A percentile compares a stretch with the other conserved stretches of the same genome.
Evolutionary conservation across 1,139 yeast species (phyloP).

Genomic region (Blastobotrys raffinosifermentans): DNA sequence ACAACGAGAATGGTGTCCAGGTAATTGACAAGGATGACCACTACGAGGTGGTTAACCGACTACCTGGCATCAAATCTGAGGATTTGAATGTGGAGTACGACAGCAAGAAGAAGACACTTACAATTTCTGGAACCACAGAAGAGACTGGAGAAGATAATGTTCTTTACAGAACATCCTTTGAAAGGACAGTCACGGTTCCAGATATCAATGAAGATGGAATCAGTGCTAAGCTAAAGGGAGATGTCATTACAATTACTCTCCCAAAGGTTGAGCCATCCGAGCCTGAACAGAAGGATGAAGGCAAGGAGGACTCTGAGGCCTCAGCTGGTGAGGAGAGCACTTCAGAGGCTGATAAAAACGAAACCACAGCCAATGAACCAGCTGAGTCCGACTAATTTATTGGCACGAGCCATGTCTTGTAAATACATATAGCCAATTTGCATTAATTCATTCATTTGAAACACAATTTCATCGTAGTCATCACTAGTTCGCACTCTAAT

Average conservation of each 20-base stretch:
- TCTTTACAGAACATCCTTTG: not conserved
- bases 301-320: too few species aligned
- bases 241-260: not conserved
- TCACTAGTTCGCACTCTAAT: too few species aligned
- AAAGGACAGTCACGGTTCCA: not conserved
- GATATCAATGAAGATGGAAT: conserved; percentile 1
- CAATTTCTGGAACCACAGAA: conserved; percentile 1
- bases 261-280: not conserved
- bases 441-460: too few species aligned
- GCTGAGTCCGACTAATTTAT: too few species aligned
- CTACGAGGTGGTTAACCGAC: not conserved
- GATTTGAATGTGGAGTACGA: not conserved
- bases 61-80: not conserved
- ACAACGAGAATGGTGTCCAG: too few species aligned
- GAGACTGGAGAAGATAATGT: not conserved
- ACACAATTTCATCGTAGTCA: too few species aligned
- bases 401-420: too few species aligned
- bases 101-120: not conserved
- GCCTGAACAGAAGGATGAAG: too few species aligned
- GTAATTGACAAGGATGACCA: not conserved
- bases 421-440: too few species aligned
- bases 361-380: too few species aligned
- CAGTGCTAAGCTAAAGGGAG: conserved; percentile 1
- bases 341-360: too few species aligned
- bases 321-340: too few species aligned